Conservation (phyloP, 768 basidiomycete genomes). For the Phlegmacium glaucopus region DNA sequence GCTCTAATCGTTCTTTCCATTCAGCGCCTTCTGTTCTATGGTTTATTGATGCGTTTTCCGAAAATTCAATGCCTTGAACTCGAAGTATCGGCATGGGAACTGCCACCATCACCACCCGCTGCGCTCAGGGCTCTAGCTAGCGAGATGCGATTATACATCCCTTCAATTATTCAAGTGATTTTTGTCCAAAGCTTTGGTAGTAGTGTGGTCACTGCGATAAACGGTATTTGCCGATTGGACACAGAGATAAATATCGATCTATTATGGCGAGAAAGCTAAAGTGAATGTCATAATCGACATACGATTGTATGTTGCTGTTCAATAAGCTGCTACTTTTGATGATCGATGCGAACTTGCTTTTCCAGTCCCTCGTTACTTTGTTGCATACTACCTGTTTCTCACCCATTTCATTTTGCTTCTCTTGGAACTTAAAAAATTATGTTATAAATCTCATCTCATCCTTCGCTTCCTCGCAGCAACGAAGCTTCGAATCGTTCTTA, state of each 20-base stretch:
- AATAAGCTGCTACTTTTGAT: too few relatives aligned
- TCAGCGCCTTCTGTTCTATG: slow-evolving; percentile 63
- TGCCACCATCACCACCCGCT: slow-evolving; percentile 45
- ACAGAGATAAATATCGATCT: slow-evolving; percentile 17
- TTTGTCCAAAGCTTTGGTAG: slow-evolving; percentile 65
- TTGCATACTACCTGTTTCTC: too few relatives aligned
- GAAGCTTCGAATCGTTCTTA: too few relatives aligned
- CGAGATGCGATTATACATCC: slow-evolving; percentile 61
- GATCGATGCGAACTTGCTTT: too few relatives aligned
- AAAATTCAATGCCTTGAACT: slow-evolving; percentile 55
- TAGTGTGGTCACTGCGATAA: slow-evolving; percentile 39
- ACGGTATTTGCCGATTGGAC: slow-evolving; percentile 33
- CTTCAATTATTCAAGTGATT: slow-evolving; percentile 47
- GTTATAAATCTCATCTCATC: too few relatives aligned
- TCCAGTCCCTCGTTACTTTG: too few relatives aligned
- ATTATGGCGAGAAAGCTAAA: slow-evolving; percentile 21
- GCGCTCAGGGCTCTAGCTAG: slow-evolving; percentile 57
- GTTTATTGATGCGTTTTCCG: slow-evolving; percentile 49
- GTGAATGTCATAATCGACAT: background rate
- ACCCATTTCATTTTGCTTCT: too few relatives aligned
- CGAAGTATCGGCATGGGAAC: slow-evolving; percentile 65
- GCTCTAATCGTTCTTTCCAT: slow-evolving; percentile 4
- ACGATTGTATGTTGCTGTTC: too few relatives aligned
- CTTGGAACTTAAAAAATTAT: too few relatives aligned
- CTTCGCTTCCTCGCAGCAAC: too few relatives aligned